These are phyloP conservation scores for Macrolepiota albuminosa DNA, from an alignment of 768 basidiomycete species.

Conservation along the genomic window DNA sequence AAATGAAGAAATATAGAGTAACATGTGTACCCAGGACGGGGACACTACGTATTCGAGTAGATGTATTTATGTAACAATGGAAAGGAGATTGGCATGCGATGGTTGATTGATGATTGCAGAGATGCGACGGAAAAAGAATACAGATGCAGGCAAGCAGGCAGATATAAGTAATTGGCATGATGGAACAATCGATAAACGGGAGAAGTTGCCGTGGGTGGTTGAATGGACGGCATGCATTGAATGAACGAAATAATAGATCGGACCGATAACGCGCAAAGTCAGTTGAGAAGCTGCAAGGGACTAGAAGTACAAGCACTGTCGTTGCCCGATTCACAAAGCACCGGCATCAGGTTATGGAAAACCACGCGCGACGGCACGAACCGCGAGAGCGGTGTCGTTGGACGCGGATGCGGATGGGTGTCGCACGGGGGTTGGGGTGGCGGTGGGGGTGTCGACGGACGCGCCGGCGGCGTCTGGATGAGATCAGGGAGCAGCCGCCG, in stretches of 20 bases:
- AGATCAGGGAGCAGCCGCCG: conserved; percentile 40
- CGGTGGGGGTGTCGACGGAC: background rate
- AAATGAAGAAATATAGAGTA: conserved; percentile 4
- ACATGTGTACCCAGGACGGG: background rate
- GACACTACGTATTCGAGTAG: background rate
- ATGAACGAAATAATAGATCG: background rate
- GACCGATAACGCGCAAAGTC: background rate
- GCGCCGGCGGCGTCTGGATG: conserved; percentile 21
- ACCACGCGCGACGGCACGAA: conserved; percentile 45
- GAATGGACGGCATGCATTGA: background rate
- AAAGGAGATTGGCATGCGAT: conserved; percentile 1
- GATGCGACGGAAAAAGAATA: background rate
- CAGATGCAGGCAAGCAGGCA: background rate
- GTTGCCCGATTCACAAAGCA: conserved; percentile 34
- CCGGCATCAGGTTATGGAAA: conserved; percentile 62
- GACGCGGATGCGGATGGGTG: background rate
- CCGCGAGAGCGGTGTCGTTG: conserved; percentile 29
- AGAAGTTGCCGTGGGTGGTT: background rate
- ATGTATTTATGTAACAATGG: background rate
- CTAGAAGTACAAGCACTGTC: conserved; percentile 30
- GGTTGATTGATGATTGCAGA: background rate
- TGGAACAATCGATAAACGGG: background rate
- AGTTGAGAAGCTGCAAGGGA: conserved; percentile 6
- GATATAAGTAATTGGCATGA: background rate
- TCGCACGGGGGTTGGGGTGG: background rate